Base-by-base conservation (phyloP, 2,329 filamentous ascomycete genomes). In the Nemania sp. region DNA sequence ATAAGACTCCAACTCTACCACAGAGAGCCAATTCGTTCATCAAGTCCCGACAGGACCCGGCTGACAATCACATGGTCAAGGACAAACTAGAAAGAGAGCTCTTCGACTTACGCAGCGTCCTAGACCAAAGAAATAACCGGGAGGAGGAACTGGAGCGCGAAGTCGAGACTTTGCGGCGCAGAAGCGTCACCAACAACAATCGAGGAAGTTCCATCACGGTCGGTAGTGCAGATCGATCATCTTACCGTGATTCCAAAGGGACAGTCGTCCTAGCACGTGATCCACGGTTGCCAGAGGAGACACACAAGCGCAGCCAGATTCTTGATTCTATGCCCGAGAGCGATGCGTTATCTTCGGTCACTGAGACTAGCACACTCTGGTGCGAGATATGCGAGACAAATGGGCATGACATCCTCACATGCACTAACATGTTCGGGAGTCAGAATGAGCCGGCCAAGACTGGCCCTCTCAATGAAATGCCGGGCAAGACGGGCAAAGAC, bases 351-450 rank as follows among this genome's bases (percentile, higher is more conserved):
- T 90, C 89, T 39, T 86, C 84, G 29, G 83, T 86, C 20, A 91
- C 89, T 40, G 90, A 92, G 72, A 87, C 83, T 69, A 90, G 87
- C 73, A 85, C 83, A 15, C 83, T 93, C 64, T 96, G 91, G 90
- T 98, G 94, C 76, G 95, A 98, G 77, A 95, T 98, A 64, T 98
- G 94, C 78, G 93, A 97, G 78, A 91, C 90, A 35, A 84, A 86
- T 48, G 93, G 94, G 15, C 94, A 98, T 72, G 94, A 98, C 70
- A 97, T 98, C 62, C 81, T 98, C 58, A 96, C 91, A 20, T 98
- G 94, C 81, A 92, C 90, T 54, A 94, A 92, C 75, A 95, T 97
- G 88, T 94, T 91, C 75, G 87, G 83, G 2, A 73, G 79, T 7
- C 78, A 73, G 50, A 68, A 68, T 39, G 70, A 68, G 45, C 69